phyloP scores from a whole-genome alignment of 2,329 filamentous ascomycete genomes.

The Aspergillus aculeatus region DNA sequence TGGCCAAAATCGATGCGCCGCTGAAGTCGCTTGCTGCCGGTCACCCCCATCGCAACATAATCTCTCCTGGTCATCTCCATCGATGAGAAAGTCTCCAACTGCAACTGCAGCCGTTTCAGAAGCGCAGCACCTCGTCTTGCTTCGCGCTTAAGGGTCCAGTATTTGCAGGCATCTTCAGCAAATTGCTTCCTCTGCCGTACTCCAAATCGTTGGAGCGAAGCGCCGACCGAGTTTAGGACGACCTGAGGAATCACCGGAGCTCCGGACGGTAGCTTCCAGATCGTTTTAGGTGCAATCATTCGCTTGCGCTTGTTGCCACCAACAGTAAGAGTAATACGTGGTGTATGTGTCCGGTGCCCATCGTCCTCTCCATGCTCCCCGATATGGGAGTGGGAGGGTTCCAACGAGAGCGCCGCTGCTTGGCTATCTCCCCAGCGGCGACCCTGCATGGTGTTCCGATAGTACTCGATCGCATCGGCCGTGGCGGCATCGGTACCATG shows the following conservation, averaged over 20 bases:
- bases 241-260: conserved; percentile 90
- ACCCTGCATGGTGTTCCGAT: conserved; percentile 83
- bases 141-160: conserved; percentile 97
- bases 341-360: conserved; percentile 38
- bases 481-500: conserved; percentile 79
- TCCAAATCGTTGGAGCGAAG: conserved; percentile 78
- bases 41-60: conserved; percentile 90
- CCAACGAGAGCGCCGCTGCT: conserved; percentile 74
- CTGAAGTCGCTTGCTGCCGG: conserved; percentile 72
- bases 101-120: conserved; percentile 86
- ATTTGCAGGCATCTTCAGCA: conserved; percentile 87
- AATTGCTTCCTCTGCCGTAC: conserved; percentile 87
- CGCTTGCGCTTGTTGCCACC: conserved; percentile 60
- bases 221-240: conserved; percentile 82
- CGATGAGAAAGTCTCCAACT: conserved; percentile 93
- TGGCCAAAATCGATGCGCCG: conserved; percentile 87
- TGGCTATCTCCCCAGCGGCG: conserved; percentile 91
- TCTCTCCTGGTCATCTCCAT: conserved; percentile 96
- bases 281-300: conserved; percentile 58
- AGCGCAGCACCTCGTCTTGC: conserved; percentile 86
- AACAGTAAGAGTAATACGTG: conserved; percentile 54
- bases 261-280: conserved; percentile 91
- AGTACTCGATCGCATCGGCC: conserved; percentile 80
- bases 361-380: conserved; percentile 49
- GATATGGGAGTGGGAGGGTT: conserved; percentile 67